These are phyloP conservation scores for Pseudevernia furfuracea DNA, from an alignment of 495 filamentous ascomycete genomes.

Conservation along the genomic window DNA sequence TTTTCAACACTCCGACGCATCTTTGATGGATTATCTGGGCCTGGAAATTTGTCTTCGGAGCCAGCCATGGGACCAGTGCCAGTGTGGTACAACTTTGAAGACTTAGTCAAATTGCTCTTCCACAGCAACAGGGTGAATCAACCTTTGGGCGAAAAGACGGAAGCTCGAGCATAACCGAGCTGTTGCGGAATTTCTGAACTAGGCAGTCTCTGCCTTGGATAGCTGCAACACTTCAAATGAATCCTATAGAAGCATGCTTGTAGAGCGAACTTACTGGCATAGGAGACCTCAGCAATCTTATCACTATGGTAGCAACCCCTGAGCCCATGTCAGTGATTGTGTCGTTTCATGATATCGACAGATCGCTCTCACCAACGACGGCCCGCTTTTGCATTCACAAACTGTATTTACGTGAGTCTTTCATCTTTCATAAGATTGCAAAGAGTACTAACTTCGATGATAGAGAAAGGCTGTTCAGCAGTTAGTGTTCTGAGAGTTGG, in stretches of 20 bases:
- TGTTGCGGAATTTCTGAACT: slow-evolving; percentile 92
- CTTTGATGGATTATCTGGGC: slow-evolving; percentile 74
- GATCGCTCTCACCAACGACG: slow-evolving; percentile 53
- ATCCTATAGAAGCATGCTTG: slow-evolving; percentile 17
- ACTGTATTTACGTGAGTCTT: slow-evolving; percentile 42
- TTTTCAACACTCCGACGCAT: slow-evolving; percentile 79
- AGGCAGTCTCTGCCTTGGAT: slow-evolving; percentile 88
- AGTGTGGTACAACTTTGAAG: slow-evolving; percentile 41
- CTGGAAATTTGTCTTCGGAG: slow-evolving; percentile 63
- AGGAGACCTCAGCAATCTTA: slow-evolving; percentile 85
- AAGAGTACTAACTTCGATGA: slow-evolving; percentile 52
- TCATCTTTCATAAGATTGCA: slow-evolving; percentile 26
- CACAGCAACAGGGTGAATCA: neutral
- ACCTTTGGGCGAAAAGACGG: slow-evolving; percentile 79
- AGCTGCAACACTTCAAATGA: slow-evolving; percentile 42
- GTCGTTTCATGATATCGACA: neutral
- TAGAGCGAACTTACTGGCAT: slow-evolving; percentile 65
- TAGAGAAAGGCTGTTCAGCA: slow-evolving; percentile 58
- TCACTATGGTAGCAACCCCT: slow-evolving; percentile 77
- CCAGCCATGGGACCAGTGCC: slow-evolving; percentile 40
- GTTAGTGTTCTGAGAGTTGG: neutral
- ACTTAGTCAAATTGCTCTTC: neutral
- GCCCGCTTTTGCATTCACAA: slow-evolving; percentile 63
- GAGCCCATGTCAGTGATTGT: slow-evolving; percentile 15
- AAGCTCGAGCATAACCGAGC: slow-evolving; percentile 83